Evolutionary conservation across 495 filamentous ascomycete species (phyloP), one percentile per base, ranked within the genome.

Genomic region (Poronia punctata): DNA sequence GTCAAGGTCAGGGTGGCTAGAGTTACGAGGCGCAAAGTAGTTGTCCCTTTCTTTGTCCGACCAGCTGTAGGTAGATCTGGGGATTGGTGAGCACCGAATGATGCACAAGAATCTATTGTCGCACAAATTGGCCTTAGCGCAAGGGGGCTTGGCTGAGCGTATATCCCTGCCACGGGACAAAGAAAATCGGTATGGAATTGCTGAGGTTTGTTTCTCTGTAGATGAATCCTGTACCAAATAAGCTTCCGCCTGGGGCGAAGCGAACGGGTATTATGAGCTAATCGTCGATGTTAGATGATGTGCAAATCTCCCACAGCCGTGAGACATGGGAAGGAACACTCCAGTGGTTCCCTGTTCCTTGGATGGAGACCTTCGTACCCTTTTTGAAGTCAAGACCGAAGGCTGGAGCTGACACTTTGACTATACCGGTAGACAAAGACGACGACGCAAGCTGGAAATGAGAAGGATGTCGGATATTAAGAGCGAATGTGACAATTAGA

Each of bases 41-140:
- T n/a, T n/a, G n/a, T n/a, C n/a, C n/a, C 19, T 48, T 50, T 43
- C 55, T 58, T 58, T 58, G 55, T 58, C 26, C 15, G 46, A 43
- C 28, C 32, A 34, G 40, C 37, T 40, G 49, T 46, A 47, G 46
- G 43, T 26, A 43, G 52, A 41, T 35, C 12, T 38, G 40, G 25
- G 42, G 22, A 32, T 38, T 36, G 41, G 45, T n/a, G 45, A 45
- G 51, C 48, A 44, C 45, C 27, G 44, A 45, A 43, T 45, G 46
- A 26, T 45, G 38, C 20, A 45, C 49, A 30, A 24, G 39, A 10
- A 40, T 15, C 39, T 19, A 39, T 10, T 19, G 46, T 45, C 42
- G 29, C 44, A 35, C 45, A 37, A 46, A 34, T 30, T 46, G 43
- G 44, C 25, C 22, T 40, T 46, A 38, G 40, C 15, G 34, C 27